Conservation (phyloP, 768 basidiomycete species). For the Lactarius tabidus region DNA sequence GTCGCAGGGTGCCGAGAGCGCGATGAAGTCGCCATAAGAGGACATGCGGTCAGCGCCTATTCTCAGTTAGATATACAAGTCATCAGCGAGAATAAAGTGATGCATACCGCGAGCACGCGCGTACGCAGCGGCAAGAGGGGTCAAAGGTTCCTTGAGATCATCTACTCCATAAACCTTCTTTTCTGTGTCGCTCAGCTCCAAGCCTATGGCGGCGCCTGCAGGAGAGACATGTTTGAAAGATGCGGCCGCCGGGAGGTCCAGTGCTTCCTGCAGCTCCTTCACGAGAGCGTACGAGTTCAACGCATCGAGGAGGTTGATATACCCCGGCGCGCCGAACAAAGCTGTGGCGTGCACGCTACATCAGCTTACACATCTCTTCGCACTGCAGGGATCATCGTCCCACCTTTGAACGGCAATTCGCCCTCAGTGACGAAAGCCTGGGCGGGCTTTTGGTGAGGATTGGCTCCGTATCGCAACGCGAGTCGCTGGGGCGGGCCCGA, state of each 20-base stretch:
- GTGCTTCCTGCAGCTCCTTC: constrained; percentile 84
- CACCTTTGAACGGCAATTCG: constrained; percentile 91
- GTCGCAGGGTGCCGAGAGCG: constrained; percentile 89
- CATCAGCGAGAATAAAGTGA: not conserved
- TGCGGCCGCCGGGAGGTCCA: constrained; percentile 89
- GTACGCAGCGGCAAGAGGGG: constrained; percentile 87
- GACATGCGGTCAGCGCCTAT: constrained; percentile 97
- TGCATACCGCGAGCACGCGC: constrained; percentile 83
- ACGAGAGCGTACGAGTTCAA: constrained; percentile 97
- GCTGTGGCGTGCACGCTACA: constrained; percentile 43
- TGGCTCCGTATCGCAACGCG: constrained; percentile 89
- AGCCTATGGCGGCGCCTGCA: constrained; percentile 91
- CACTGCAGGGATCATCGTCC: constrained; percentile 11
- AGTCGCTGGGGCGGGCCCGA: constrained; percentile 77
- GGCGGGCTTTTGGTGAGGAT: constrained; percentile 98
- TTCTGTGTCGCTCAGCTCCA: constrained; percentile 77
- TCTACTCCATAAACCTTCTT: constrained; percentile 96
- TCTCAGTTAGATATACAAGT: constrained; percentile 3
- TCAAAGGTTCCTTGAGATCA: constrained; percentile 86
- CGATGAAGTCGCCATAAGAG: constrained; percentile 98
- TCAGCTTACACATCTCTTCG: not conserved
- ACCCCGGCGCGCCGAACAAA: constrained; percentile 91
- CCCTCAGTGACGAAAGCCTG: constrained; percentile 91
- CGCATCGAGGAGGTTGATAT: constrained; percentile 97
- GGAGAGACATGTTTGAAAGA: constrained; percentile 99